These are phyloP conservation scores for Solanum pennellii DNA, from an alignment of 257 asterid genomes.

Conservation along the genomic window DNA sequence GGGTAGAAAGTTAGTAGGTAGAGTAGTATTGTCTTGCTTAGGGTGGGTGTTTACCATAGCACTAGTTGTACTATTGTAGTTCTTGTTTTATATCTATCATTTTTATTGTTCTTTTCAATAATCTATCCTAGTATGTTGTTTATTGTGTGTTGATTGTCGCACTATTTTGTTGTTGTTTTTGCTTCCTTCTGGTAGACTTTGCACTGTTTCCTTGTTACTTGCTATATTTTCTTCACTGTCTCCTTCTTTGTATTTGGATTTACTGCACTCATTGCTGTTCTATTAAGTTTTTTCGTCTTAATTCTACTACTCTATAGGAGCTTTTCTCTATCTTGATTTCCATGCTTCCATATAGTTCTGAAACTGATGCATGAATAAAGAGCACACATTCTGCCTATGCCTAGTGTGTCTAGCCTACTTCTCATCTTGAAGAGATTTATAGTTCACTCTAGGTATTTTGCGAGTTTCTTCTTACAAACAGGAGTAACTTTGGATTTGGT, in stretches of 20 bases:
- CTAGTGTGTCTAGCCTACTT: neutral
- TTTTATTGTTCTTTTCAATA: too few relatives aligned
- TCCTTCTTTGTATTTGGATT: neutral
- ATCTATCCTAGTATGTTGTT: too few relatives aligned
- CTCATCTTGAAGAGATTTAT: neutral
- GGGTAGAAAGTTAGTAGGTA: neutral
- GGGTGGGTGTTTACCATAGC: too few relatives aligned
- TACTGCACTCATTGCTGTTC: neutral
- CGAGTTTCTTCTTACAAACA: neutral
- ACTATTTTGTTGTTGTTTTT: too few relatives aligned
- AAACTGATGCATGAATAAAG: neutral
- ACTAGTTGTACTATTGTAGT: too few relatives aligned
- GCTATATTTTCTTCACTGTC: neutral
- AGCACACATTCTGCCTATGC: neutral
- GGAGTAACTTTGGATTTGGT: neutral
- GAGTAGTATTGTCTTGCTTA: too few relatives aligned
- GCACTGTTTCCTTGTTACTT: neutral
- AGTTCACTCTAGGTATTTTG: neutral
- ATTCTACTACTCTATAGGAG: neutral
- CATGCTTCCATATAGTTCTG: neutral
- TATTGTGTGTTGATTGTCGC: too few relatives aligned
- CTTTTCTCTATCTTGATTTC: neutral
- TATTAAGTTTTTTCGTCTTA: neutral
- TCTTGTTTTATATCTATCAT: too few relatives aligned
- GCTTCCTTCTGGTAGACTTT: too few relatives aligned